phyloP scores from a whole-genome alignment of 2,329 filamentous ascomycete genomes.

The Apiospora arundinis region DNA sequence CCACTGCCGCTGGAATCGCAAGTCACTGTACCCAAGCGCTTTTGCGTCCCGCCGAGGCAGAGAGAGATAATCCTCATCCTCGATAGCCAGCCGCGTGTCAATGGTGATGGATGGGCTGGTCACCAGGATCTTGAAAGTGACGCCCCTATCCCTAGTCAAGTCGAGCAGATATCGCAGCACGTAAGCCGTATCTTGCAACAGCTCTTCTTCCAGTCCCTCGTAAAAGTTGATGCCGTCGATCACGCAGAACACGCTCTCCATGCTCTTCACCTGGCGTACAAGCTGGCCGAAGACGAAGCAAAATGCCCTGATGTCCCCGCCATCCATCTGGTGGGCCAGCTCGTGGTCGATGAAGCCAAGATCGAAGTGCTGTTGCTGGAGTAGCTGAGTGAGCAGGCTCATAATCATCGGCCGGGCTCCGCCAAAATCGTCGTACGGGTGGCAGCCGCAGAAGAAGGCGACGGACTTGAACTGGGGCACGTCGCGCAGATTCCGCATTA shows the following conservation, averaged over 20 bases:
- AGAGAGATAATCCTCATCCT: constrained; percentile 19
- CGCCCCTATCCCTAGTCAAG: neutral
- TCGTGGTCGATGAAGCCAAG: neutral
- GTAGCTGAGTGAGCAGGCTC: neutral
- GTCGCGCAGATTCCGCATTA: constrained; percentile 1
- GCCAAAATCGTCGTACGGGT: neutral
- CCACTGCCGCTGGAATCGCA: constrained; percentile 2
- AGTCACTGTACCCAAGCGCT: neutral
- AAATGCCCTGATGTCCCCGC: neutral
- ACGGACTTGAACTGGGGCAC: neutral
- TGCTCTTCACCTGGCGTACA: neutral
- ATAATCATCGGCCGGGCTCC: constrained; percentile 2
- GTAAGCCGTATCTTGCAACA: constrained; percentile 8
- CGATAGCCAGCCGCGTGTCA: constrained; percentile 18
- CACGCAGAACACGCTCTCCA: constrained; percentile 6
- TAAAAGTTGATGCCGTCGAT: constrained; percentile 19
- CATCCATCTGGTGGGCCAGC: neutral
- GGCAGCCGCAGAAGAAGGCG: neutral
- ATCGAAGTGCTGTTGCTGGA: constrained; percentile 2
- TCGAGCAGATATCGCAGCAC: constrained; percentile 15
- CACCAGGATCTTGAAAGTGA: constrained; percentile 18
- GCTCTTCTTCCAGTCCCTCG: neutral
- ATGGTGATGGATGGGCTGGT: constrained; percentile 18
- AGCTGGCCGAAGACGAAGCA: constrained; percentile 10
- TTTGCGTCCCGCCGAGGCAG: neutral